Evolutionary conservation across 2,329 filamentous ascomycete species (phyloP), one percentile per base, ranked within the genome.

Genomic region (Botrytis porri): DNA sequence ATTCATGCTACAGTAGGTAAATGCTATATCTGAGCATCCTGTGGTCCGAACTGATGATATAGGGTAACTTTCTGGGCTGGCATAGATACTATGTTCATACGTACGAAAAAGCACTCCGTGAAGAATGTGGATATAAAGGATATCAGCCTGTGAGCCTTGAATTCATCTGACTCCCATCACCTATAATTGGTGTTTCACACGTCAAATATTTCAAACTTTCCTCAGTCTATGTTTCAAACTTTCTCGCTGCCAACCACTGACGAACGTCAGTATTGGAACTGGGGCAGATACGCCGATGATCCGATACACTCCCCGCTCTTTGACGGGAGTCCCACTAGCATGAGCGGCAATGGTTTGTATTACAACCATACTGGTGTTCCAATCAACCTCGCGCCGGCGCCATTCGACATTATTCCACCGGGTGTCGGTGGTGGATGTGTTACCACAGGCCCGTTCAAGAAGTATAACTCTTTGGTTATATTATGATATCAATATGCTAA

Each of bases 341-440:
- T 87, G 82, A 83, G 83, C 41, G 85, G 86, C 35, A 84, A 88
- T 74, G 86, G 86, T 29, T 78, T 74, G 6, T 81, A 79, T 65
- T 71, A 75, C 12, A 73, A 76, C 9, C 75, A 81, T 67, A 75
- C 75, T 3, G 74, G 75, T 48, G 72, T 76, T 3, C 72, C 72
- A 32, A 73, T 79, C 18, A 54, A 69, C 3, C 74, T 67, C 0
- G 74, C 77, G 2, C 74, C 76, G 39, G 54, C 69, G n/a, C 75
- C 74, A 16, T 73, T 70, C n/a, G 69, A 77, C 54, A 37, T 82
- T 73, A 77, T 80, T 71, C 85, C 84, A 0, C 84, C 84, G 1
- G 70, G 86, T 35, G 84, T 83, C 1, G 87, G 88, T n/a, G 87
- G 87, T 43, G 88, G 87, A 4, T 89, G 87, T 76, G 82, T 90